phyloP scores from a whole-genome alignment of 768 basidiomycete species.

The Plicaturopsis crispa region DNA sequence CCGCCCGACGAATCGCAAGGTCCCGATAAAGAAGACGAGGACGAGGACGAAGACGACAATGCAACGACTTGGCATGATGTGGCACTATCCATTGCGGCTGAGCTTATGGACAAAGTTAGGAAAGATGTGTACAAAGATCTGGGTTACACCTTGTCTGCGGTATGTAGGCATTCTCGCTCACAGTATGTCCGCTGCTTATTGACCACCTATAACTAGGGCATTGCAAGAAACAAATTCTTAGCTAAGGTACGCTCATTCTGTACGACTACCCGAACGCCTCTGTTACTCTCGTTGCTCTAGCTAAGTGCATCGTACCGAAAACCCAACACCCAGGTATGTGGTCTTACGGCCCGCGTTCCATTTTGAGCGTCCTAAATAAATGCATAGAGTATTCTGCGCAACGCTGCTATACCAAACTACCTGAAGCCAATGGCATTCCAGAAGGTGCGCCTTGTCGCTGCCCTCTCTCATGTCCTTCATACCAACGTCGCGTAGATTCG shows the following conservation, averaged over 20 bases:
- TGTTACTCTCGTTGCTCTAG: too few relatives aligned
- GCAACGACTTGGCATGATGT: conserved; percentile 84
- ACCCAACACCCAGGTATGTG: conserved; percentile 69
- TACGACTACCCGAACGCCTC: conserved; percentile 1
- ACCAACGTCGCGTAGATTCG: conserved; percentile 55
- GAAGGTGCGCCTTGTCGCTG: conserved; percentile 41
- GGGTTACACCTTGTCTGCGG: conserved; percentile 92
- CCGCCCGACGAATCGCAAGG: conserved; percentile 13
- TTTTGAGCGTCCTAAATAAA: conserved; percentile 2
- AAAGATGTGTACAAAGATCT: conserved; percentile 59
- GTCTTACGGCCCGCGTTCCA: neutral
- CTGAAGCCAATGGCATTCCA: conserved; percentile 82
- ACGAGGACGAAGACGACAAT: conserved; percentile 19
- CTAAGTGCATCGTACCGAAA: conserved; percentile 90
- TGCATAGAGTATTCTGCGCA: conserved; percentile 73
- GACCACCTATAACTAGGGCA: conserved; percentile 44
- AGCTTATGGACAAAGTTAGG: conserved; percentile 73
- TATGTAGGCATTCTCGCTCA: conserved; percentile 26
- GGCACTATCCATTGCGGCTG: conserved; percentile 82
- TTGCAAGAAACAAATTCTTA: conserved; percentile 89
- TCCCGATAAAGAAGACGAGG: conserved; percentile 2
- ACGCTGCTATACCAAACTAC: conserved; percentile 78
- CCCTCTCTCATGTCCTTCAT: neutral
- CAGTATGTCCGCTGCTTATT: neutral
- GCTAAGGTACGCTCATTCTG: conserved; percentile 59